These are phyloP conservation scores for Betula pendula DNA, from an alignment of 306 rosid genomes.

Conservation along the genomic window DNA sequence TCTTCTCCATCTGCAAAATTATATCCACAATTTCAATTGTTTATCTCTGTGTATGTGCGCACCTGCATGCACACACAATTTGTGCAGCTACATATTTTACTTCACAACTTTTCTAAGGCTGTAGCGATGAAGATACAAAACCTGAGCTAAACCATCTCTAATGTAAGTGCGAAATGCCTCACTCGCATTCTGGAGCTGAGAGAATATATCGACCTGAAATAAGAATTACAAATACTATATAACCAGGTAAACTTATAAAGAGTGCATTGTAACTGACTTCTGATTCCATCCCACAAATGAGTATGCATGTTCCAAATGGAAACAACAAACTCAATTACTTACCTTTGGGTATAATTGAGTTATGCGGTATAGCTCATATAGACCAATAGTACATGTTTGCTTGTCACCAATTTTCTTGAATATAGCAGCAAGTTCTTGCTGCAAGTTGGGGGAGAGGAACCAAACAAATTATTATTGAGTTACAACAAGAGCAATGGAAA, in stretches of 20 bases:
- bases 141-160: slow-evolving; percentile 98
- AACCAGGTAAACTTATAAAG: slow-evolving; percentile 12
- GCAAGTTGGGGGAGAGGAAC: slow-evolving; percentile 23
- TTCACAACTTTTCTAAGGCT: neutral
- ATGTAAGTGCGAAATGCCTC: slow-evolving; percentile 98
- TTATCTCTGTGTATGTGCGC: neutral
- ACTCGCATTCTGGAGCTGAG: slow-evolving; percentile 98
- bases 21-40: neutral
- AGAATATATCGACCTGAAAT: slow-evolving; percentile 89
- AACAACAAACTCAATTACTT: slow-evolving; percentile 14
- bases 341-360: slow-evolving; percentile 97
- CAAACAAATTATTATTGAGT: slow-evolving; percentile 15
- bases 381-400: slow-evolving; percentile 97
- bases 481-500: slow-evolving; percentile 3
- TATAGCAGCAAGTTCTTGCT: slow-evolving; percentile 99
- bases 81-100: neutral
- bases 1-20: slow-evolving; percentile 85
- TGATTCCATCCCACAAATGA: neutral
- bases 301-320: slow-evolving; percentile 1
- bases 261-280: neutral
- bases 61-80: neutral
- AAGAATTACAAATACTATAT: slow-evolving; percentile 20
- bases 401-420: slow-evolving; percentile 99
- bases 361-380: slow-evolving; percentile 84
- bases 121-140: slow-evolving; percentile 28